Conservation (phyloP, 2,329 filamentous ascomycete genomes). For the Claviceps monticola region DNA sequence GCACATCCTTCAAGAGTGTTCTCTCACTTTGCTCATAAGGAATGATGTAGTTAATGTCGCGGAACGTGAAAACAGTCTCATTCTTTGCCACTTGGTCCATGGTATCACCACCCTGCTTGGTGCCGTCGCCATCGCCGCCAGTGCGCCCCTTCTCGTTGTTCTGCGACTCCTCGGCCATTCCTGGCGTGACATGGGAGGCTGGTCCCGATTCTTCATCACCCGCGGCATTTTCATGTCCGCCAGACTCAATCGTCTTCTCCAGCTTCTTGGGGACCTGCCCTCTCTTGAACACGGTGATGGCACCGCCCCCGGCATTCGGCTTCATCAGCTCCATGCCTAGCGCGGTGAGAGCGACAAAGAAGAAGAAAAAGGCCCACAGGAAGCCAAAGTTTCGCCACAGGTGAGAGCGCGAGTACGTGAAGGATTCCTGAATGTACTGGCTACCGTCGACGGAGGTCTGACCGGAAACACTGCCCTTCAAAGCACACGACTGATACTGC, state of each 20-base stretch:
- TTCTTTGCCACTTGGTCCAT: slow-evolving; percentile 44
- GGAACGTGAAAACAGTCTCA: slow-evolving; percentile 42
- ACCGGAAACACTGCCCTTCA: slow-evolving; percentile 32
- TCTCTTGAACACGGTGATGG: slow-evolving; percentile 48
- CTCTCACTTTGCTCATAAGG: slow-evolving; percentile 48
- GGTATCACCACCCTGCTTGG: slow-evolving; percentile 9
- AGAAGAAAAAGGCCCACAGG: slow-evolving; percentile 58
- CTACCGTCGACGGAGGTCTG: slow-evolving; percentile 35
- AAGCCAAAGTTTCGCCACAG: slow-evolving; percentile 70
- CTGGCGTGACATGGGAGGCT: slow-evolving; percentile 39
- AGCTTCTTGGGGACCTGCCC: slow-evolving; percentile 47
- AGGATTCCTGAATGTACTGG: slow-evolving; percentile 38
- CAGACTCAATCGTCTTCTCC: slow-evolving; percentile 41
- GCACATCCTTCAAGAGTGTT: slow-evolving; percentile 58
- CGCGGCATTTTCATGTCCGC: slow-evolving; percentile 29
- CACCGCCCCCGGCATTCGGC: slow-evolving; percentile 43
- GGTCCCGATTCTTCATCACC: slow-evolving; percentile 33
- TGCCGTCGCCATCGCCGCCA: slow-evolving; percentile 13
- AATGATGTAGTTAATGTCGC: slow-evolving; percentile 35
- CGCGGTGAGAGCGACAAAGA: slow-evolving; percentile 61
- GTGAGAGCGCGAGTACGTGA: slow-evolving; percentile 41
- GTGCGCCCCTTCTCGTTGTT: slow-evolving; percentile 5
- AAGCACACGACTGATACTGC: slow-evolving; percentile 39
- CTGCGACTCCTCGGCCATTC: slow-evolving; percentile 32
- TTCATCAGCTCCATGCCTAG: slow-evolving; percentile 54